A percentile compares a stretch with the other conserved stretches of the same genome.
Conservation (phyloP, 1,284 basidiomycete genomes). For the Salmacisia buchloeana region DNA sequence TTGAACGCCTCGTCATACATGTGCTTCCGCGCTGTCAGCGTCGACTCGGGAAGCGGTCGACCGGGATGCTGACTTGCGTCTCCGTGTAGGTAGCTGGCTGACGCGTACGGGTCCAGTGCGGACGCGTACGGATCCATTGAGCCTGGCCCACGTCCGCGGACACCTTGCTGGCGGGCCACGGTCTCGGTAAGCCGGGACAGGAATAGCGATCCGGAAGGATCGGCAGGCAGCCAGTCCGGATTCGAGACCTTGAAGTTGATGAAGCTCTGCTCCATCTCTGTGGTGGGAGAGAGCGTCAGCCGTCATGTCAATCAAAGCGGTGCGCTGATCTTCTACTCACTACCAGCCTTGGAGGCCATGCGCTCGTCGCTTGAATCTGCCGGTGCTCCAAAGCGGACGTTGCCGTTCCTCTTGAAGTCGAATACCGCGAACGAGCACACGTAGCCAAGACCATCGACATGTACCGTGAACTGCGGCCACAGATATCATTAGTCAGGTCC, state of each 20-base stretch:
- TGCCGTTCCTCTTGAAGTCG: constrained; percentile 75
- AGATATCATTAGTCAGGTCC: background rate
- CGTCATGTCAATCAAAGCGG: constrained; percentile 16
- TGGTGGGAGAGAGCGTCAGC: constrained; percentile 7
- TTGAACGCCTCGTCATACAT: constrained; percentile 19
- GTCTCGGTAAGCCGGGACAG: constrained; percentile 73
- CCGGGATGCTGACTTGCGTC: background rate
- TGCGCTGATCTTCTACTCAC: background rate
- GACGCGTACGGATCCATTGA: background rate
- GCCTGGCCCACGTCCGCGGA: background rate
- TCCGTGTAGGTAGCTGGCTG: constrained; percentile 9
- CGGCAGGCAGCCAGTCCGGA: constrained; percentile 85
- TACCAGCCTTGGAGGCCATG: constrained; percentile 77
- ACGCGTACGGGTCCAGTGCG: background rate
- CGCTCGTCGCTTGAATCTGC: constrained; percentile 63
- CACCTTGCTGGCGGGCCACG: constrained; percentile 27
- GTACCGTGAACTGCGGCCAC: constrained; percentile 70
- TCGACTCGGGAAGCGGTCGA: constrained; percentile 9
- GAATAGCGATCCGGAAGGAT: constrained; percentile 77
- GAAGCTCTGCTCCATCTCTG: constrained; percentile 93
- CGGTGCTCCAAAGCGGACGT: constrained; percentile 66
- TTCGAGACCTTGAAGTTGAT: constrained; percentile 86
- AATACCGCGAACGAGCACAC: constrained; percentile 98
- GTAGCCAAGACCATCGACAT: constrained; percentile 91
- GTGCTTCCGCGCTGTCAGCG: constrained; percentile 15